These are phyloP conservation scores for Agapanthus africanus DNA, from an alignment of 106 monocot species.

Conservation along the genomic window DNA sequence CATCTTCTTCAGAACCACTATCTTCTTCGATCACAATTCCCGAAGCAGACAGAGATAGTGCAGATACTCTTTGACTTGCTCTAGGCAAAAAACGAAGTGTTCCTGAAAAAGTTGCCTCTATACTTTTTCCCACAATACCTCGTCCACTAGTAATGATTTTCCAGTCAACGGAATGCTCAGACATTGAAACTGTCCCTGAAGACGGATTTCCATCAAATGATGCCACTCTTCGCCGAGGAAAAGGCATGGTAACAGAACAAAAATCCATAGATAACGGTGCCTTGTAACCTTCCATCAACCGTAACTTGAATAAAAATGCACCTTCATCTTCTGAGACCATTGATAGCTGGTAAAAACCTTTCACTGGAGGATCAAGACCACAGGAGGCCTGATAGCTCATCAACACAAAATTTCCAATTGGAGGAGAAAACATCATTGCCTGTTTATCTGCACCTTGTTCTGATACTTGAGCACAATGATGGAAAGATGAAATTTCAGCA, in stretches of 20 bases:
- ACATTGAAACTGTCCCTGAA: constrained; percentile 64
- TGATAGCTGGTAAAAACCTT: constrained; percentile 96
- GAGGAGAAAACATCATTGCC: constrained; percentile 76
- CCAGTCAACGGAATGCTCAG: constrained; percentile 88
- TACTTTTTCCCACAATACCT: constrained; percentile 67
- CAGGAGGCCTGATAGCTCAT: constrained; percentile 64
- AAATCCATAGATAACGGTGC: constrained; percentile 78
- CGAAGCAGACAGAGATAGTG: constrained; percentile 25
- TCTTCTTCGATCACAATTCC: constrained; percentile 48
- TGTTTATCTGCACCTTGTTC: constrained; percentile 79
- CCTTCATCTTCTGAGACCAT: constrained; percentile 98
- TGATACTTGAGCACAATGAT: constrained; percentile 87
- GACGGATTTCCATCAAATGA: constrained; percentile 93
- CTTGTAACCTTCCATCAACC: constrained; percentile 92
- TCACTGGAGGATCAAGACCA: constrained; percentile 60
- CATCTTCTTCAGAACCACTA: constrained; percentile 64
- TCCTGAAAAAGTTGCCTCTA: constrained; percentile 92
- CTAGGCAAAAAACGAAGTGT: constrained; percentile 69
- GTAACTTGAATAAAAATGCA: constrained; percentile 87
- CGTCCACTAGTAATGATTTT: constrained; percentile 76
- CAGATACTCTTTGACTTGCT: constrained; percentile 25
- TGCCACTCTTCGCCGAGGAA: constrained; percentile 64
- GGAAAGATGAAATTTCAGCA: constrained; percentile 70
- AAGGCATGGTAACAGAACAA: constrained; percentile 82
- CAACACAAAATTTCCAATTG: constrained; percentile 82